Conservation (phyloP, 2,329 filamentous ascomycete genomes). For the Fusarium liriodendri region DNA sequence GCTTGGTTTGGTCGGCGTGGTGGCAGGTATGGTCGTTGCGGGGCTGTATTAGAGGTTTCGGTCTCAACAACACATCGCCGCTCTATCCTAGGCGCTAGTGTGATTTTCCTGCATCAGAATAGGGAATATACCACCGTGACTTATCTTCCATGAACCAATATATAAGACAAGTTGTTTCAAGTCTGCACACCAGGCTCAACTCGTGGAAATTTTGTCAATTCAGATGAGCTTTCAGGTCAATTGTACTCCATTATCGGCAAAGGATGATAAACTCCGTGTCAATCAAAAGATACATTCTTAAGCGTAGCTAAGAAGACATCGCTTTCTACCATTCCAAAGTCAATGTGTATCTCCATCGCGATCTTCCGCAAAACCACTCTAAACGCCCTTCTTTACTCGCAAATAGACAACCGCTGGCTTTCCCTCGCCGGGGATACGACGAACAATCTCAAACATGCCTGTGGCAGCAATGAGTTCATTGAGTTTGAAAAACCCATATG, state of each 20-base stretch:
- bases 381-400: background rate
- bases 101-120: background rate
- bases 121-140: background rate
- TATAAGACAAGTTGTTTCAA: too few relatives aligned
- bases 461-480: slow-evolving; percentile 19
- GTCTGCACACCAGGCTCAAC: too few relatives aligned
- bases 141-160: too few relatives aligned
- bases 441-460: background rate
- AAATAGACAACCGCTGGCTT: slow-evolving; percentile 4
- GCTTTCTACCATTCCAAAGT: background rate
- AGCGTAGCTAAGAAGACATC: background rate
- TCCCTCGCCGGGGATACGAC: slow-evolving; percentile 1
- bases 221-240: too few relatives aligned
- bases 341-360: background rate
- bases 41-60: background rate
- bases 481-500: slow-evolving; percentile 42
- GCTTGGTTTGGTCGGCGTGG: background rate
- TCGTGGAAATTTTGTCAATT: too few relatives aligned
- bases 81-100: background rate
- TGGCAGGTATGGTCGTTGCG: background rate
- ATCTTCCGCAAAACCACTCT: too few relatives aligned
- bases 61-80: background rate
- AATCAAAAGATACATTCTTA: too few relatives aligned
- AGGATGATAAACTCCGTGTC: too few relatives aligned
- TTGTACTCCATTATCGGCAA: too few relatives aligned